A percentile compares a stretch with the other conserved stretches of the same genome.
phyloP scores from a whole-genome alignment of 208 protist genomes.

The Naegleria fowleri region DNA sequence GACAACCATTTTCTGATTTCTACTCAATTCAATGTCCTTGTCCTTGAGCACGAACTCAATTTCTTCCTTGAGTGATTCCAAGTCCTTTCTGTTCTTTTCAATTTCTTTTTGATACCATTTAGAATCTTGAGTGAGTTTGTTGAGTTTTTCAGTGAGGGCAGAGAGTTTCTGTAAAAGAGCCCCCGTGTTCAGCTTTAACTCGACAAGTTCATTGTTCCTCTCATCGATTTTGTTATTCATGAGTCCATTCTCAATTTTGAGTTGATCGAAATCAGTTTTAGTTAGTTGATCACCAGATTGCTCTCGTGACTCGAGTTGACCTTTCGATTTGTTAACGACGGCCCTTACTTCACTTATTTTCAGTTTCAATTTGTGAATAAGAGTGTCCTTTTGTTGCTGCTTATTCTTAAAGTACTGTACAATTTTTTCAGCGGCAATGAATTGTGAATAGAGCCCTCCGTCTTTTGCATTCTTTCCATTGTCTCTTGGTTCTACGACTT shows the following conservation, averaged over 20 bases:
- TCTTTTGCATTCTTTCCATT: conserved; percentile 49
- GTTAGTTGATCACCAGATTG: conserved; percentile 81
- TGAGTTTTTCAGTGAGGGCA: conserved; percentile 67
- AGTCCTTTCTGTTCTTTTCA: conserved; percentile 39
- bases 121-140: conserved; percentile 70
- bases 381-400: conserved; percentile 54
- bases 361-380: conserved; percentile 71
- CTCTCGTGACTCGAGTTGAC: conserved; percentile 72
- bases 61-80: conserved; percentile 35
- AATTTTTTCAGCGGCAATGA: conserved; percentile 64
- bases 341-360: conserved; percentile 68
- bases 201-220: conserved; percentile 82
- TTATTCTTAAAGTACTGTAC: conserved; percentile 69
- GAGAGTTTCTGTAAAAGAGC: conserved; percentile 83
- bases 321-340: conserved; percentile 67
- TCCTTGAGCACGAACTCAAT: conserved; percentile 54
- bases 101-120: conserved; percentile 69
- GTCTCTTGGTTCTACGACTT: not conserved
- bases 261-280: conserved; percentile 87
- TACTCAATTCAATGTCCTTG: conserved; percentile 57
- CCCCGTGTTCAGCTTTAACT: conserved; percentile 85
- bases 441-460: conserved; percentile 24
- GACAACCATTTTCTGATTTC: conserved; percentile 61
- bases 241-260: conserved; percentile 85
- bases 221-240: conserved; percentile 84